Evolutionary conservation across 495 filamentous ascomycete genomes (phyloP), one percentile per base, ranked within the genome.

Genomic region (Daldinia grandis): DNA sequence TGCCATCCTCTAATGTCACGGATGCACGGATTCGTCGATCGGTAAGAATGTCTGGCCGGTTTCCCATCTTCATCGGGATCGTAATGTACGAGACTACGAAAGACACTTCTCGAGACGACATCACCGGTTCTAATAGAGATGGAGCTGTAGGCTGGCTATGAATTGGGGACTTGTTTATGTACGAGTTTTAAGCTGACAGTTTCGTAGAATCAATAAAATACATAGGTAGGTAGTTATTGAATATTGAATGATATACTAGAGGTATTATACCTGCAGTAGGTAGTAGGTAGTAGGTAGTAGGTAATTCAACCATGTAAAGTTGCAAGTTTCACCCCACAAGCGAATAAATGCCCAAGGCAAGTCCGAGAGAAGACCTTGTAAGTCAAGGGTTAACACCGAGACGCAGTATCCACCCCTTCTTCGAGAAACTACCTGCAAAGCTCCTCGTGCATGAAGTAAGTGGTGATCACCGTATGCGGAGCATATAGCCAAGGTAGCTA

Each of bases 11-110:
- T 7, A 55, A 58, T 37, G 53, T 53, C 15, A 53, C 54, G 25
- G 62, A 71, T 54, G 58, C 59, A 66, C 63, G n/a, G 35, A 55
- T 71, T 66, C 40, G 58, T 66, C 63, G 58, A 66, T 55, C 68
- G 63, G 63, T 71, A 63, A 62, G 58, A 62, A 10, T 4, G 33
- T 2, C 12, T 63, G 35, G 38, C 54, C 57, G 49, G 53, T 63
- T 56, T 56, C 30, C 40, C 61, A 57, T 65, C 49, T 57, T 19
- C 44, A 66, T 62, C 68, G 31, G 64, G 69, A 67, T n/a, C n/a
- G n/a, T 72, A 67, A 64, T 59, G 63, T 64, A 72, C 64, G 68
- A 54, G 58, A 63, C 58, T 35, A 62, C 57, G 17, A 40, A 27
- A 15, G 12, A 24, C 33, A 1, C 30, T 57, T 19, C 30, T 38